Conservation (phyloP, 2,329 filamentous ascomycete species). For the Annulohypoxylon truncatum region DNA sequence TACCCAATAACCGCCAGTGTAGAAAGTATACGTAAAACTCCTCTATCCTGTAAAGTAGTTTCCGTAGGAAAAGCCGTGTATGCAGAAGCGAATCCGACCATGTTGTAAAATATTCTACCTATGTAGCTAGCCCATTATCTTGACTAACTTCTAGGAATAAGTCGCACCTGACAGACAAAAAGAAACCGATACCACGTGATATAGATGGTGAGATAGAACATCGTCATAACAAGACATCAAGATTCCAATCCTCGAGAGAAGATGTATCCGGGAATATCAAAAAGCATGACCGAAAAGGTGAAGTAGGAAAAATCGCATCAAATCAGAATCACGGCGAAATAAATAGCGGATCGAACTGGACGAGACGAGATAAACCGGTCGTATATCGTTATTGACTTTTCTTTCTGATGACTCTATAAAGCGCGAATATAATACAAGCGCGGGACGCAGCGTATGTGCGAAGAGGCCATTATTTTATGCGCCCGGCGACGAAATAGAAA, state of each 20-base stretch:
- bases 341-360: not conserved
- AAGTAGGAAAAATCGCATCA: not conserved
- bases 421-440: constrained; percentile 35
- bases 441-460: constrained; percentile 13
- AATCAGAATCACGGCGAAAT: constrained; percentile 3
- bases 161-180: not conserved
- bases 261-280: not conserved
- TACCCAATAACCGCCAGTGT: not conserved
- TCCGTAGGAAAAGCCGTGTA: not conserved
- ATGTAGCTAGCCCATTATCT: not conserved
- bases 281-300: not conserved
- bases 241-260: not conserved
- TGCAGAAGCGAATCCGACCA: not conserved
- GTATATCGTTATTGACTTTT: constrained; percentile 24
- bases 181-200: not conserved
- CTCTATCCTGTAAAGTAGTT: constrained; percentile 20
- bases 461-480: constrained; percentile 20
- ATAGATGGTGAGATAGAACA: not conserved
- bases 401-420: constrained; percentile 29
- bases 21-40: constrained; percentile 2
- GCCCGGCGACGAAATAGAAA: constrained; percentile 3
- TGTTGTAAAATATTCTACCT: constrained; percentile 2
- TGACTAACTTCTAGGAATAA: not conserved
- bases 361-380: constrained; percentile 10
- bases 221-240: constrained; percentile 8